These are phyloP conservation scores for Kockovaella imperatae DNA, from an alignment of 768 basidiomycete genomes.

Conservation along the genomic window DNA sequence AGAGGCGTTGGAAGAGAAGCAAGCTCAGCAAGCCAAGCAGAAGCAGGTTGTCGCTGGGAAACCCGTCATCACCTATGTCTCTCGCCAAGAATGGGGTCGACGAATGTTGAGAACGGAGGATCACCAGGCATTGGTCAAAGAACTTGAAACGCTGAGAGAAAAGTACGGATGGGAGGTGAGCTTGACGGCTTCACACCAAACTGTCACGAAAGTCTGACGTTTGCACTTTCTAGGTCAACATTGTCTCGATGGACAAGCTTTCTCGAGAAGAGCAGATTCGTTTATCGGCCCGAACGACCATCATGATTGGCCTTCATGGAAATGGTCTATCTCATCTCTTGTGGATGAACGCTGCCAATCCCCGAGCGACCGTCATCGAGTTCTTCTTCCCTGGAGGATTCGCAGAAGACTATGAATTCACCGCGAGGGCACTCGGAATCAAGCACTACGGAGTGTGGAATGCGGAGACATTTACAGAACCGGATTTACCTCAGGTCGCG, in stretches of 20 bases:
- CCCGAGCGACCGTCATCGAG: slow-evolving; percentile 72
- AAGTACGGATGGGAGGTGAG: slow-evolving; percentile 62
- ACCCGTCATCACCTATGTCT: slow-evolving; percentile 88
- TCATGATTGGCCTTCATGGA: slow-evolving; percentile 46
- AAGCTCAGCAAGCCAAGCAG: slow-evolving; percentile 16
- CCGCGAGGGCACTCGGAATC: slow-evolving; percentile 69
- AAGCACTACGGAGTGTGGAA: slow-evolving; percentile 75
- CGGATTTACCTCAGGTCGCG: slow-evolving; percentile 58
- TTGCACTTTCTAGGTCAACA: slow-evolving; percentile 52
- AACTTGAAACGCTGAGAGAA: slow-evolving; percentile 62
- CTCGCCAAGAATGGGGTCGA: slow-evolving; percentile 78
- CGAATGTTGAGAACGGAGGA: slow-evolving; percentile 68
- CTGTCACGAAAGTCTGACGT: neutral
- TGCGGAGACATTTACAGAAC: slow-evolving; percentile 64
- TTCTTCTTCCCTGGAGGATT: slow-evolving; percentile 74
- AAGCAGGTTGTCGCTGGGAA: slow-evolving; percentile 46
- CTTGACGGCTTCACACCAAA: neutral
- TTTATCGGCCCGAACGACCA: slow-evolving; percentile 72
- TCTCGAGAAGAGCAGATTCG: slow-evolving; percentile 69
- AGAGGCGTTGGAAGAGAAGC: slow-evolving; percentile 26
- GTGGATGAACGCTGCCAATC: slow-evolving; percentile 64
- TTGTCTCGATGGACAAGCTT: slow-evolving; percentile 76
- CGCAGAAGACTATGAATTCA: slow-evolving; percentile 83
- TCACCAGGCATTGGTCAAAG: slow-evolving; percentile 70
- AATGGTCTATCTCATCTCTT: slow-evolving; percentile 66